A percentile compares a stretch with the other conserved stretches of the same genome.
Conservation (phyloP, 2,329 filamentous ascomycete genomes). For the Xylariaceae sp. region DNA sequence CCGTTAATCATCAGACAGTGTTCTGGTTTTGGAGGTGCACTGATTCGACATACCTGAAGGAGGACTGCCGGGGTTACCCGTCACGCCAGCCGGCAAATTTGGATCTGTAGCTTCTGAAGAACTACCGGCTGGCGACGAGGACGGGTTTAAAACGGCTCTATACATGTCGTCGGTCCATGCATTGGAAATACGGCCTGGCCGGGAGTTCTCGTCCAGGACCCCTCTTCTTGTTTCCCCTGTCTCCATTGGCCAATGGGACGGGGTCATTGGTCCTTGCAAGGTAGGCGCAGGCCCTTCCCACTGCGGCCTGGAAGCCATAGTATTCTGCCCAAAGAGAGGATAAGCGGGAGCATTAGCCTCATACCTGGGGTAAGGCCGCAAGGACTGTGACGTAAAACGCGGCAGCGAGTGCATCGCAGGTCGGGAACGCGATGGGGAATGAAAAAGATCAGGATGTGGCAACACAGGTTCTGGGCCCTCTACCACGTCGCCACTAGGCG, state of each 20-base stretch:
- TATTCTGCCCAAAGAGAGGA: not conserved
- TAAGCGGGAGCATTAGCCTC: not conserved
- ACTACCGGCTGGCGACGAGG: no score
- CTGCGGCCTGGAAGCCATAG: not conserved
- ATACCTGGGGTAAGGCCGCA: conserved; percentile 1
- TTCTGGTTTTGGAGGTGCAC: conserved; percentile 5
- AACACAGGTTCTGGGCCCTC: conserved; percentile 1
- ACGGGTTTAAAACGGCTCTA: no score
- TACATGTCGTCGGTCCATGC: not conserved
- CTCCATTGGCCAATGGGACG: not conserved
- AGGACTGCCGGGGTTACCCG: conserved; percentile 2
- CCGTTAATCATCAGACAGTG: no score
- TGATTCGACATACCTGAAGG: conserved; percentile 6
- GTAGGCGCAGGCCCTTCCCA: not conserved
- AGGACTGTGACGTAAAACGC: conserved; percentile 3
- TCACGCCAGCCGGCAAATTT: not conserved
- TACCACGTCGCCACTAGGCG: conserved; percentile 3
- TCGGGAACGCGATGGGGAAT: conserved; percentile 4
- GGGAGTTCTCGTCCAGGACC: not conserved
- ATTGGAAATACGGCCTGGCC: not conserved
- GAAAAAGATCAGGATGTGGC: not conserved
- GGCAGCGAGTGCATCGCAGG: conserved; percentile 13
- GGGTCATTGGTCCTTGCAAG: not conserved
- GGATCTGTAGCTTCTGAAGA: no score
- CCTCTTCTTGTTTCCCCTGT: no score